Conservation (phyloP, 257 asterid genomes). For the Rhazya stricta region DNA sequence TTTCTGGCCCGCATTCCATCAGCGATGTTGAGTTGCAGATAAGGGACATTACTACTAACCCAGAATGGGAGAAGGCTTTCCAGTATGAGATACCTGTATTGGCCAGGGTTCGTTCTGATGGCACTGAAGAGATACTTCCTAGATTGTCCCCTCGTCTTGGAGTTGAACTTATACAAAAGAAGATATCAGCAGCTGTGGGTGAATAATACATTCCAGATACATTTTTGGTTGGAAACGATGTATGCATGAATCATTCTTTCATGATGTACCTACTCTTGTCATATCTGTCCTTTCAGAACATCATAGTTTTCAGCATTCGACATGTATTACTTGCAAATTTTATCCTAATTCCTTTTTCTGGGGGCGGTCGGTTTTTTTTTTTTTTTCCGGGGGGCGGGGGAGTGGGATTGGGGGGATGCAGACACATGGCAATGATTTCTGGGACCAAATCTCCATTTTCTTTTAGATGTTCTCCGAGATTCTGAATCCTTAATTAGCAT, state of each 20-base stretch:
- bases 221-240: background rate
- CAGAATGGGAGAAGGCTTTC: conserved; percentile 87
- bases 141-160: conserved; percentile 88
- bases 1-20: conserved; percentile 47
- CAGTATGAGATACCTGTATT: conserved; percentile 95
- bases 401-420: no score
- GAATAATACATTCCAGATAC: conserved; percentile 4
- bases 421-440: no score
- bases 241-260: background rate
- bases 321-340: no score
- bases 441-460: no score
- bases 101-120: conserved; percentile 68
- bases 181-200: conserved; percentile 61
- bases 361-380: no score
- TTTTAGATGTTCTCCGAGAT: no score
- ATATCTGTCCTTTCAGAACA: no score
- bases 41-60: conserved; percentile 73
- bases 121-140: conserved; percentile 80
- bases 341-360: no score
- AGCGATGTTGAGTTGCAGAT: conserved; percentile 59
- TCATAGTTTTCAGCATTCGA: no score
- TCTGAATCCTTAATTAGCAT: no score
- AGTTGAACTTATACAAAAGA: conserved; percentile 70
- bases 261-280: background rate
- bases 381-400: no score